These are phyloP conservation scores for Amanita rimosa DNA, from an alignment of 768 basidiomycete genomes.

Conservation along the genomic window DNA sequence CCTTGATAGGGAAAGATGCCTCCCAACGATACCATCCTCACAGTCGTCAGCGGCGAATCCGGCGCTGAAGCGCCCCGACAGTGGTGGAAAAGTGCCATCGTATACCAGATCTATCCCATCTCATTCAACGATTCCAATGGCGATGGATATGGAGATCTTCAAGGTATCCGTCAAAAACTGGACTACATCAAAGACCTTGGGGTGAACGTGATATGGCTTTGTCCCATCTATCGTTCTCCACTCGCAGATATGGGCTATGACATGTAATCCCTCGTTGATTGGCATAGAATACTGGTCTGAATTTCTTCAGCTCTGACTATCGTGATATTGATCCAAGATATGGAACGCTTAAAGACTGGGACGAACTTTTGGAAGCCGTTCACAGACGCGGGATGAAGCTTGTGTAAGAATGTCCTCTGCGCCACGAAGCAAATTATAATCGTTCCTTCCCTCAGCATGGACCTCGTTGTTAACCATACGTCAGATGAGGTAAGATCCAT, in stretches of 20 bases:
- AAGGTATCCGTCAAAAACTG: constrained; percentile 51
- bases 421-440: neutral
- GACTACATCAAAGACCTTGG: constrained; percentile 63
- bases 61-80: constrained; percentile 4
- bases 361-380: constrained; percentile 36
- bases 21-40: neutral
- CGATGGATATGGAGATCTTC: constrained; percentile 60
- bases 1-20: neutral
- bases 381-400: constrained; percentile 62
- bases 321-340: constrained; percentile 51
- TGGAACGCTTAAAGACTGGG: constrained; percentile 54
- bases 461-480: constrained; percentile 67
- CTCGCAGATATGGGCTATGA: constrained; percentile 69
- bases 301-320: constrained; percentile 44
- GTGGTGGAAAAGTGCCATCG: constrained; percentile 50
- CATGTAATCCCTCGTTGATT: constrained; percentile 25
- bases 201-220: constrained; percentile 59
- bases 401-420: constrained; percentile 29
- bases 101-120: constrained; percentile 65
- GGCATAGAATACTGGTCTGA: neutral
- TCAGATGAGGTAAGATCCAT: constrained; percentile 41
- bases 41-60: neutral
- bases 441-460: constrained; percentile 38
- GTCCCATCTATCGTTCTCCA: constrained; percentile 60
- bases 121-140: constrained; percentile 67